phyloP scores from a whole-genome alignment of 106 monocot species.

The Vanilla planifolia region DNA sequence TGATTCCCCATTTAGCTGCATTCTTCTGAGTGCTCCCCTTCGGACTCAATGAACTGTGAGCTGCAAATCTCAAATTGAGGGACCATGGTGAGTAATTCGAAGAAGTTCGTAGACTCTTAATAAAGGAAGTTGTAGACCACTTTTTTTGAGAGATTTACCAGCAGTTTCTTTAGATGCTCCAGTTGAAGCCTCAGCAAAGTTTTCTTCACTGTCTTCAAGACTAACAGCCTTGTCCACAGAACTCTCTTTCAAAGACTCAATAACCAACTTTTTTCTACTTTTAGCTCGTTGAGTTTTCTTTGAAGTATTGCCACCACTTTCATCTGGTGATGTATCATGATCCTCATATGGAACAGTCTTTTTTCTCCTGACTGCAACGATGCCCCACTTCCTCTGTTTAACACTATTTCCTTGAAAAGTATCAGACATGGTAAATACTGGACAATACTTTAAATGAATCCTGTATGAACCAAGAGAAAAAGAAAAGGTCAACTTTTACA shows the following conservation, averaged over 20 bases:
- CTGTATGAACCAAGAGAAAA: too few relatives aligned
- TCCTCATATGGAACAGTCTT: slow-evolving; percentile 10
- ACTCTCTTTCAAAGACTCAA: slow-evolving; percentile 19
- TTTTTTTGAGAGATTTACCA: slow-evolving; percentile 56
- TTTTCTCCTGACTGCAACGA: slow-evolving; percentile 36
- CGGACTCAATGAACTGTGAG: slow-evolving; percentile 16
- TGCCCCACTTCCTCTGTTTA: slow-evolving; percentile 19
- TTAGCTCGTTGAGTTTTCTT: slow-evolving; percentile 35
- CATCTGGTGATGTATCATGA: slow-evolving; percentile 18
- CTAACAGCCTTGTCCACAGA: neutral
- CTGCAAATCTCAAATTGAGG: slow-evolving; percentile 20
- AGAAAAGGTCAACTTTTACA: too few relatives aligned
- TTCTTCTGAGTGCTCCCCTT: slow-evolving; percentile 27
- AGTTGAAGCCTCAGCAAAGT: slow-evolving; percentile 7
- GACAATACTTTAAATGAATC: slow-evolving; percentile 4
- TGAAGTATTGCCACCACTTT: slow-evolving; percentile 16
- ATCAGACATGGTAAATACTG: neutral
- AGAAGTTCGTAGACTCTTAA: neutral
- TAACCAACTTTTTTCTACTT: slow-evolving; percentile 45
- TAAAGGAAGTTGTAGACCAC: slow-evolving; percentile 15
- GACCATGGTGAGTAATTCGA: neutral
- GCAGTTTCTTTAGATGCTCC: slow-evolving; percentile 27
- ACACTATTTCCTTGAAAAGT: slow-evolving; percentile 5
- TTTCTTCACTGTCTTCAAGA: slow-evolving; percentile 10
- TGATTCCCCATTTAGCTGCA: slow-evolving; percentile 28